Evolutionary conservation across 192 early-diverging fungal genomes (phyloP), one percentile per base, ranked within the genome.

Genomic region (Backusella tarrabulga): DNA sequence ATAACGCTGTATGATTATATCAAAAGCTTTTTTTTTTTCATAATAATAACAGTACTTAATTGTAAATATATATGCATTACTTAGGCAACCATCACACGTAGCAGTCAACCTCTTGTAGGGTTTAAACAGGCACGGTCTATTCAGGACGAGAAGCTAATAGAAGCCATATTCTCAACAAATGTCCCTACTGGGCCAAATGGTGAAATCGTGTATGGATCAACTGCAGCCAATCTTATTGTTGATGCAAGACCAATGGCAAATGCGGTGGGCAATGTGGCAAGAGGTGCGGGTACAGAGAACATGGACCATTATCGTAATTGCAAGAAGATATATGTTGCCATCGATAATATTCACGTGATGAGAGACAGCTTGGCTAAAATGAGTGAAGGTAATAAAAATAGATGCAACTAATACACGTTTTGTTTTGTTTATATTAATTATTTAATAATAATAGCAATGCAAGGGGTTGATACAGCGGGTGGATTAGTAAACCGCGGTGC

Each of bases 261-360:
- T 80, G 97, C 97, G 0, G 90, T 98, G 68, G 96, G 91, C 9
- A 96, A 98, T 80, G 91, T 91, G 6, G 96, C 95, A 5, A 88
- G 95, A 36, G 98, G 98, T 0, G 96, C 97, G 19, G 98, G 98
- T 11, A 94, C 95, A 14, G 98, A 99, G 78, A 97, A 92, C 81
- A 91, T 92, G 83, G 97, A 98, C 36, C 92, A 98, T 77, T 99
- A 99, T 83, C 82, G 88, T 67, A 91, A 92, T 72, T 97, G 94
- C 72, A 92, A 94, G 81, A 91, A 97, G 66, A 88, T 87, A 68
- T 96, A 94, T 77, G 86, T 95, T 80, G 96, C 95, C 3, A 98
- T 99, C 71, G 97, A 97, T 71, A 99, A 99, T 81, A 99, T 99
- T 77, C 98, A 99, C 80, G 96, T 98, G 8, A 96, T 99, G 90